These are phyloP conservation scores for Cercophora newfieldiana DNA, from an alignment of 495 filamentous ascomycete species.

Conservation along the genomic window DNA sequence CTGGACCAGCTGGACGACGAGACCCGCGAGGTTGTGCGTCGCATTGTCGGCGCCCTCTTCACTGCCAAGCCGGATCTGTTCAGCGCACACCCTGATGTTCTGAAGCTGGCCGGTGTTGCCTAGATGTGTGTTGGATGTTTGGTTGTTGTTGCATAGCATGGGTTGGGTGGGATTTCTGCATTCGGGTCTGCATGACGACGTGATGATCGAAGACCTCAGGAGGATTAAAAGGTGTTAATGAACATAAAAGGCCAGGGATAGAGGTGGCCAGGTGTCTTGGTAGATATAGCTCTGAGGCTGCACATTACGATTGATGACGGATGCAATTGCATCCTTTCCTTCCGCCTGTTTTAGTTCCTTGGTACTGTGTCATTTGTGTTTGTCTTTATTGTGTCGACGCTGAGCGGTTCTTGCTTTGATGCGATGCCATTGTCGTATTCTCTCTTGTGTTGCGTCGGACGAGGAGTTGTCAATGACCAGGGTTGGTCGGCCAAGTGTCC, in stretches of 20 bases:
- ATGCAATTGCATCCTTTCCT: not conserved
- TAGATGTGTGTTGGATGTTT: conserved; percentile 15
- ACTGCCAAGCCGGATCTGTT: conserved; percentile 35
- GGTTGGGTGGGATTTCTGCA: conserved; percentile 19
- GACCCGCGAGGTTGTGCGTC: conserved; percentile 55
- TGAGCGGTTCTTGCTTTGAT: not conserved
- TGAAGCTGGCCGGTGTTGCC: conserved; percentile 34
- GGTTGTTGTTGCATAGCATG: conserved; percentile 27
- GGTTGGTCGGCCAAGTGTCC: no score
- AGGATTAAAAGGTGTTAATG: conserved; percentile 11
- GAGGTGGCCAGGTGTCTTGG: not conserved
- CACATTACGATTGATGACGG: not conserved
- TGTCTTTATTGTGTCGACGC: not conserved
- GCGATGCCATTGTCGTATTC: no score
- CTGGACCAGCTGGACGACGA: conserved; percentile 82
- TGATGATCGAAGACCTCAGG: conserved; percentile 29
- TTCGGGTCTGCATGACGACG: conserved; percentile 25
- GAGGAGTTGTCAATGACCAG: no score
- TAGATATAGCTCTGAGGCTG: not conserved
- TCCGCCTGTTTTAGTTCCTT: no score
- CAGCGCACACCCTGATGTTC: conserved; percentile 29
- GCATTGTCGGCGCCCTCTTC: conserved; percentile 30
- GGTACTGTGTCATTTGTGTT: not conserved
- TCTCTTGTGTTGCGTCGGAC: no score
- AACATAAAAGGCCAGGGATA: not conserved